Evolutionary conservation across 768 basidiomycete genomes (phyloP), one percentile per base, ranked within the genome.

Genomic region (Collybia sordida): DNA sequence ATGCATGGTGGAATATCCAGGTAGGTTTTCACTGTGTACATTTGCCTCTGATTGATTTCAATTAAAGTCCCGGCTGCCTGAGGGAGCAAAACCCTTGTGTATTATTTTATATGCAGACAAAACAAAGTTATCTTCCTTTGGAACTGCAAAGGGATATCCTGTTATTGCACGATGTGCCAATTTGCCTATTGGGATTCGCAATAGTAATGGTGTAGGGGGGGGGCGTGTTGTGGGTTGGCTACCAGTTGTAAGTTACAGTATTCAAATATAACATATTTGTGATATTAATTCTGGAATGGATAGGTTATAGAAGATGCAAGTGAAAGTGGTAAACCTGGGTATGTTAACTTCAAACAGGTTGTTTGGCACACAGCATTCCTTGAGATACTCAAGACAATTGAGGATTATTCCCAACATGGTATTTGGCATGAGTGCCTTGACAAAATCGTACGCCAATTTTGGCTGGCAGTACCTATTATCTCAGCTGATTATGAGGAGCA

Each of bases 91-190:
- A 22, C 59, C 61, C 0, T 45, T 71, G 14, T 42, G 56, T 6
- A 57, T 65, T n/a, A 69, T 72, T 27, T 14, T 73, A 0, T 74
- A 72, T 58, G 65, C 72, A 5, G 71, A 74, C 48, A 73, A 72
- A 41, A 59, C 66, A n/a, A 64, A 67, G 22, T 48, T 73, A 0
- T 73, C 66, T 0, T 62, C 65, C 2, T 73, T 72, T 61, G 66
- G 69, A 0, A 65, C 59, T 0, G 56, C 45, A 21, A 72, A 67
- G 47, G 72, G 60, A 0, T 68, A 73, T 49, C 73, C 70, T 1
- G 61, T 73, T 1, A 50, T 72, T 28, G 67, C 60, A 0, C 47
- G 62, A 7, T 46, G 61, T 22, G 68, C 56, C 2, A 72, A 72
- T 53, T 41, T 75, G 6, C 61, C 64, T 2, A 45, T 58, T 15